Evolutionary conservation across 2,329 filamentous ascomycete species (phyloP).

Genomic region (Trichoderma cornu-damae): DNA sequence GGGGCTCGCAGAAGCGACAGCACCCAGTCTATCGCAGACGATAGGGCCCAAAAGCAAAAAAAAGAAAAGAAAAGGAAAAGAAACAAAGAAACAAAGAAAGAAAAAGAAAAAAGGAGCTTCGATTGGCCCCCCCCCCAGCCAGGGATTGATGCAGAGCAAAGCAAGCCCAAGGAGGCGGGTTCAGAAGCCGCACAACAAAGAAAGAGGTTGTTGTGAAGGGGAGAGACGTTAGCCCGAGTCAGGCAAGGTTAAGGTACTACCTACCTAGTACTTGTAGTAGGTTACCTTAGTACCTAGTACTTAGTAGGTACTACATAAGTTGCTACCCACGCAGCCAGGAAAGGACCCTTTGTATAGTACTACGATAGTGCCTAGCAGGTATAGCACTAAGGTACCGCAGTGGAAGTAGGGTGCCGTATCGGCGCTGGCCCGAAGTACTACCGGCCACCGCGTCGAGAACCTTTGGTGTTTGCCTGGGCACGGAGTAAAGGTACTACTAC

Average conservation of each 20-base stretch:
- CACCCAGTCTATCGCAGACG: background rate
- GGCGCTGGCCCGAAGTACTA: background rate
- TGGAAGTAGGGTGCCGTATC: no score
- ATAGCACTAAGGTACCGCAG: conserved; percentile 3
- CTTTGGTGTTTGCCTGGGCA: no score
- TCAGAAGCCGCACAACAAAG: background rate
- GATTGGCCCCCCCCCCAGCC: background rate
- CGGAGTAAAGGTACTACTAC: no score
- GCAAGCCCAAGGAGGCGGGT: background rate
- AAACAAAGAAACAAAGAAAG: no score
- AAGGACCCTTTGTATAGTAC: background rate
- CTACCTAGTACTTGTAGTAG: no score
- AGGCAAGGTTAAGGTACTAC: no score
- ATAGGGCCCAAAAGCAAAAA: background rate
- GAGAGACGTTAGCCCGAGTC: background rate
- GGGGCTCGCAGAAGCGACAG: background rate
- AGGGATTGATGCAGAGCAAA: no score
- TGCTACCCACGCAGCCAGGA: background rate
- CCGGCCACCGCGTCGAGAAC: no score
- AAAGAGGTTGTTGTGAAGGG: background rate
- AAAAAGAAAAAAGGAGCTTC: no score
- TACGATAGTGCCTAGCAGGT: no score
- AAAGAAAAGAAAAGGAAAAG: background rate
- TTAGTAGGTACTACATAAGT: no score
- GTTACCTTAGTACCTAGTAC: no score